Evolutionary conservation across 1,139 yeast species (phyloP), one percentile per base, ranked within the genome.

Genomic region (Spencermartinsiella ligniputridi): DNA sequence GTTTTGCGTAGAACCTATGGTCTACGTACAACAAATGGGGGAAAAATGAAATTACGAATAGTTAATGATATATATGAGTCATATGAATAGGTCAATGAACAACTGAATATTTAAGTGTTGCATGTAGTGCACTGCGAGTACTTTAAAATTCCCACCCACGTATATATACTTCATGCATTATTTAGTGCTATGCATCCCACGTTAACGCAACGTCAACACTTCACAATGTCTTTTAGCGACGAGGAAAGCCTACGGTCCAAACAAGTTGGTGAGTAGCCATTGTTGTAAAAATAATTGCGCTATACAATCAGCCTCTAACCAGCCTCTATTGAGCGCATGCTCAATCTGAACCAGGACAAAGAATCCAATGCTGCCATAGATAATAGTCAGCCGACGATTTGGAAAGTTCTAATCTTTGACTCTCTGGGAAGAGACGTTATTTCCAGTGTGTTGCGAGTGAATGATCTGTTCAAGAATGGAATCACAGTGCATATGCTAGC

Each of bases 401-500:
- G 98, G 99, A 92, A 94, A 63, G 96, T 87, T n/a, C 73, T 92
- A 47, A 79, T 94, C 6, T 74, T 92, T 56, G 99, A 92, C 63
- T 62, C 73, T 33, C 78, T 83, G 47, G 86, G 96, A 29, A 84
- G 95, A 32, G 84, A 86, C 16, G 83, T 92, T 39, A 78, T 92
- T 15, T 89, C 97, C 1, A 85, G 96, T 6, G 94, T 92, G 8
- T 67, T 94, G 48, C 73, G 97, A 49, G 96, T 92, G 49, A 89
- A 88, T 58, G 98, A 94, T 62, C 71, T 92, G 55, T 73, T 90
- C 57, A 79, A 83, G 52, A 85, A 88, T 58, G 97, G 97, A 3
- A 81, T 92, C 46, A 92, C 98, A 0, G 84, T 89, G 54, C 97
- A 92, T 63, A 74, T 92, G 50, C 67, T 84, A 47, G 78, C 90